Conservation (phyloP, 352 stramenopile genomes). For the Globisporangium mamillatum region DNA sequence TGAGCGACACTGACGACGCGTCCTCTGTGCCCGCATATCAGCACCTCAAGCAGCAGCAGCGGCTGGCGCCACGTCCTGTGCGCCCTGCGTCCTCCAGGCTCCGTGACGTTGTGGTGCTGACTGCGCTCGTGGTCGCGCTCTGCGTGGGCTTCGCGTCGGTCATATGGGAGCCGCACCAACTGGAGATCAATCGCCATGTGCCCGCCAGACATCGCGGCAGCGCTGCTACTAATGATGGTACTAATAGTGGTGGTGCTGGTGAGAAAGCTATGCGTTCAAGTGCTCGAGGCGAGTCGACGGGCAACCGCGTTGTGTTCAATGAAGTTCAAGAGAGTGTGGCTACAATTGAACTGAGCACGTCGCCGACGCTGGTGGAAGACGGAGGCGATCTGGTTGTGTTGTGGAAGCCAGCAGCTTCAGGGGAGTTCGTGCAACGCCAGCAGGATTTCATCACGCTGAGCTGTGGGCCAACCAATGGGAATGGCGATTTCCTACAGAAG, state of each 20-base stretch:
- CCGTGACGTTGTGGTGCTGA: constrained; percentile 7
- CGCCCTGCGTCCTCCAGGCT: not conserved
- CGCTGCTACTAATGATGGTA: not conserved
- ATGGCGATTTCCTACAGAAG: constrained; percentile 43
- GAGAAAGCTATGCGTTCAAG: constrained; percentile 3
- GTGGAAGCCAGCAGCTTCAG: constrained; percentile 26
- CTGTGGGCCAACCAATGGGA: constrained; percentile 47
- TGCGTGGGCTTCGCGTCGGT: constrained; percentile 2
- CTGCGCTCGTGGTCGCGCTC: constrained; percentile 7
- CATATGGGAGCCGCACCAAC: not conserved
- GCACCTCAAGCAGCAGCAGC: not conserved
- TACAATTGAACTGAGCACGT: constrained; percentile 30
- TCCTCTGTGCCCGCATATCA: not conserved
- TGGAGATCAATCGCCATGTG: constrained; percentile 1
- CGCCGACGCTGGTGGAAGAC: constrained; percentile 34
- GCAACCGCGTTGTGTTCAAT: not conserved
- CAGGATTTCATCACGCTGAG: constrained; percentile 65
- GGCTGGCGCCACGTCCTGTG: not conserved
- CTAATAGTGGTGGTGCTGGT: not conserved
- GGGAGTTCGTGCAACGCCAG: constrained; percentile 14
- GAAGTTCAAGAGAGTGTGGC: not conserved
- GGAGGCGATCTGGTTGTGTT: constrained; percentile 53
- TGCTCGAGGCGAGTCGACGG: not conserved
- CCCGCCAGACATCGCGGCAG: not conserved
- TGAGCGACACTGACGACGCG: not conserved